Percentiles rank a stretch among this genome's conserved stretches.
These are phyloP conservation scores for Aspergillus sp. DNA, from an alignment of 2,329 filamentous ascomycete genomes.

Conservation along the genomic window DNA sequence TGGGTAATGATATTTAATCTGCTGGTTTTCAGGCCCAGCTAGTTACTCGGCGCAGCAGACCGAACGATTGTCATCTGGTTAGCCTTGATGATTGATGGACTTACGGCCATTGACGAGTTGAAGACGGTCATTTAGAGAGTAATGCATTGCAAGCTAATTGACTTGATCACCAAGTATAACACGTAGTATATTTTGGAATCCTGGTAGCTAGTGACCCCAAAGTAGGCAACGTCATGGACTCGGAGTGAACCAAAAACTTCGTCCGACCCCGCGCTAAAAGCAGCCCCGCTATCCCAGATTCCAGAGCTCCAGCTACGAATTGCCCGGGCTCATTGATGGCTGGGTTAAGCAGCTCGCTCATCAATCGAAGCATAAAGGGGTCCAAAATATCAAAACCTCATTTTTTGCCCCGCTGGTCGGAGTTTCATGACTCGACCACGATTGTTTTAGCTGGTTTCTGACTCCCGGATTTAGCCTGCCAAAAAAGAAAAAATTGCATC, in stretches of 20 bases:
- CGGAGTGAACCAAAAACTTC: constrained; percentile 1
- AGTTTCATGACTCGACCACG: neutral
- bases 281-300: neutral
- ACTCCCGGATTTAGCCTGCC: neutral
- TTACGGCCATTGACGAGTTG: neutral
- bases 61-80: neutral
- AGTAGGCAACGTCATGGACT: constrained; percentile 6
- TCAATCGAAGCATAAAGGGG: too few relatives aligned
- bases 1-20: constrained; percentile 9
- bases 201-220: neutral
- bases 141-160: neutral
- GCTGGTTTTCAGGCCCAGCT: constrained; percentile 1
- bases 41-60: neutral
- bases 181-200: neutral
- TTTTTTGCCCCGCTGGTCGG: neutral
- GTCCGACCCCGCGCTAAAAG: constrained; percentile 7
- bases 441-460: neutral
- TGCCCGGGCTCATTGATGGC: neutral
- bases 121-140: neutral
- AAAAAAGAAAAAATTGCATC: neutral
- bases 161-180: neutral
- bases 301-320: neutral
- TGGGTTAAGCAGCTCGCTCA: neutral
- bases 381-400: too few relatives aligned
- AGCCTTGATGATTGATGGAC: constrained; percentile 1